Evolutionary conservation across 345 rosid species (phyloP), one percentile per base, ranked within the genome.

Genomic region (Populus simonii): DNA sequence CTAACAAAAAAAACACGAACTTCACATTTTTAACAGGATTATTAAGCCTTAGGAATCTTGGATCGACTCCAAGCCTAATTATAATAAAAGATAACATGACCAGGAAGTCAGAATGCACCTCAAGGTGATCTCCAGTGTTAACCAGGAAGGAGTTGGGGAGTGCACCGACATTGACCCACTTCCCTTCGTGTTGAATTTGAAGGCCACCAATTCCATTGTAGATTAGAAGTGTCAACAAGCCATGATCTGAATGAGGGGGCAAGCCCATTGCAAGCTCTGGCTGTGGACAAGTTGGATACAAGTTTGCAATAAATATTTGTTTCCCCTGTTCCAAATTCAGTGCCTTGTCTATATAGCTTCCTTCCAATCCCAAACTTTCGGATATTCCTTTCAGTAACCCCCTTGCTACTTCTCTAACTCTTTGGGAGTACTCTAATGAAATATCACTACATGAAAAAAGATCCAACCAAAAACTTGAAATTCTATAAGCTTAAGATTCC

Each of bases 171-270:
- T 76, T 76, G 63, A 86, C 63, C 94, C 94, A 89, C 61, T 86
- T 85, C 18, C 84, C 92, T 15, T 78, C 74, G 71, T 84, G 92
- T 2, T 74, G 72, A 29, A 90, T 68, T 71, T 89, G 90, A 51
- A 90, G 90, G 43, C 92, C 91, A 33, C 75, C 76, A 8, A 79
- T 53, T 61, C 82, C 89, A 45, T 89, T 89, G 2, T 87, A 86
- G 6, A 76, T 75, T 0, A 89, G 83, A 49, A 89, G 45, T 4
- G 92, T 87, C 27, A 89, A 61, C 25, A 89, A 84, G 67, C 94
- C 88, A 11, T 90, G 90, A 53, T 89, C 92, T 0, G 94, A 85
- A 69, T 90, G 94, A 35, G 92, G 85, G 0, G 90, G 87, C 76
- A 90, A 0, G 3, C 94, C 94, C 84, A 90, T 87, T 27, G 88